Evolutionary conservation across 352 stramenopile genomes (phyloP), one percentile per base, ranked within the genome.

Genomic region (Globisporangium camurandrum): DNA sequence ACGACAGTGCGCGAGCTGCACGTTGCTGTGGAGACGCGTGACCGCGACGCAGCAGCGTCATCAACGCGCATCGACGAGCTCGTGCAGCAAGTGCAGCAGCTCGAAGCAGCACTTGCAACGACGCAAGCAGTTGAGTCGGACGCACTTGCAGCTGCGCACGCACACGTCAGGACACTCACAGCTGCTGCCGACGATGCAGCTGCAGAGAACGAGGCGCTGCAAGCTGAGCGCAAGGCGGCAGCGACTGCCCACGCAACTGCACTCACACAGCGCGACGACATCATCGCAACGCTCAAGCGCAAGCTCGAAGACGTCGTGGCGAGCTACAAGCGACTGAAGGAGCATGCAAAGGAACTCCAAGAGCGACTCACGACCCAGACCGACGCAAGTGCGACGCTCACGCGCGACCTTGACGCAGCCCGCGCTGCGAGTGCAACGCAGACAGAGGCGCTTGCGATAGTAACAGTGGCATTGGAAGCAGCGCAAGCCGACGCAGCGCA

Each of bases 251-350:
- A 38, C 16, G 27, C 33, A 22, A 33, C 51, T 3, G 11, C 40
- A 1, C 31, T 72, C 1, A 23, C 41, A 0, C 41, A 67, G 27
- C 72, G 77, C 19, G 69, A 86, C 23, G 71, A 82, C 8, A 56
- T 81, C 37, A 71, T 85, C 24, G 40, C 40, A 3, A 81, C 66
- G 44, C 54, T 88, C 23, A 80, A 84, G 40, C 56, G 66, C 1
- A 83, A 83, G 57, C 54, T 80, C 11, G 73, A 81, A 54, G 74
- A 84, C n/a, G 56, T 90, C 12, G 66, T 85, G 39, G 42, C 20
- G n/a, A 68, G 67, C 46, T 85, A 84, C 47, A 84, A 86, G 44
- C 69, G 71, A 0, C 39, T 84, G 12, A 84, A 84, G 43, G 58
- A 66, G 10, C 60, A 69, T 38, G 49, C 69, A 6, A 59, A 73